Base-by-base conservation (phyloP, 371 early-diverging fungal species). In the Mucor racemosus region DNA sequence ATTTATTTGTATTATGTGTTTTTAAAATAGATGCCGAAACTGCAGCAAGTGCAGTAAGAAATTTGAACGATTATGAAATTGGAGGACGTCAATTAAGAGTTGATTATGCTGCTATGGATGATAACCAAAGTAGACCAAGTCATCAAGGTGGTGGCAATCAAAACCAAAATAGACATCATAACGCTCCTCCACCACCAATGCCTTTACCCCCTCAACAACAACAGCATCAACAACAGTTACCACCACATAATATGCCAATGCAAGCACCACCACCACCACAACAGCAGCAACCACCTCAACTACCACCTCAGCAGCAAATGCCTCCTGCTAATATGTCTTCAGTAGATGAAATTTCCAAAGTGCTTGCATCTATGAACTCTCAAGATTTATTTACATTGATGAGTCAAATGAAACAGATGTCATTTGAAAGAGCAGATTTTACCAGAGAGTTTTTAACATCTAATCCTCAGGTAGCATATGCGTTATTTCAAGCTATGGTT, bases 391-490 rank as follows among this genome's bases (percentile, higher is more conserved):
- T 88, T 56, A 91, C 91, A 35, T 73, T 94, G 7, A 83, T 94
- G 76, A 78, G 89, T 7, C 89, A 93, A 56, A 85, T 95, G 84
- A 94, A 93, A 77, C 79, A 81, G 77, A 76, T 82, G 73, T 78
- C 83, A 72, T 55, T 85, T 80, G 70, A 92, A 60, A 54, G 85
- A 84, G 71, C 92, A 82, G 90, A 91, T 8, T 86, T 90, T 50
- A 90, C 92, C 7, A 84, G 86, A 41, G 78, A 87, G 1, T 79
- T 96, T 39, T 73, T 97, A 39, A 72, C 77, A 14, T 69, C 84
- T 26, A 94, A 95, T 68, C 97, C 96, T 39, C 94, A 92, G 65
- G 82, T 95, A 2, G 85, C 93, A 15, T 95, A 94, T 78, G 94
- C 94, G 5, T 75, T 96, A 33, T 93, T 95, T 72, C 95, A 95